phyloP scores from a whole-genome alignment of 2,329 filamentous ascomycete species.

The Sporothrix euskadiensis region DNA sequence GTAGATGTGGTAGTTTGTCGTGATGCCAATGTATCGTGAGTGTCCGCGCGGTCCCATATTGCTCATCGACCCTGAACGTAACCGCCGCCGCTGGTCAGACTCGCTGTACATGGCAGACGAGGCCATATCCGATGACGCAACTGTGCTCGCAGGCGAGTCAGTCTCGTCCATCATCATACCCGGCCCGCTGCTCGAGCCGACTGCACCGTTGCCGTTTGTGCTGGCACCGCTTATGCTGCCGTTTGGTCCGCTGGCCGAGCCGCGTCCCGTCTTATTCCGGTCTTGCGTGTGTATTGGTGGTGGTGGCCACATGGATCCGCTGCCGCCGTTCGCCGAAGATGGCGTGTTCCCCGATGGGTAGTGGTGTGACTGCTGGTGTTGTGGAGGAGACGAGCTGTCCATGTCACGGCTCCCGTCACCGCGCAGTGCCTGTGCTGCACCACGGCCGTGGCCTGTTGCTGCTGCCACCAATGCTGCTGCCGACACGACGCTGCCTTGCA shows the following conservation, averaged over 20 bases:
- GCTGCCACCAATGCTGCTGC: slow-evolving; percentile 20
- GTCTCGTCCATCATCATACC: slow-evolving; percentile 16
- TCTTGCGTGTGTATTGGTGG: slow-evolving; percentile 3
- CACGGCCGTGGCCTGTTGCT: slow-evolving; percentile 6
- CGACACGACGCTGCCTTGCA: slow-evolving; percentile 19
- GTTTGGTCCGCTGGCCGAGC: background rate
- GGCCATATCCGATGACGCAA: slow-evolving; percentile 1
- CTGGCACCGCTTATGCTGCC: slow-evolving; percentile 6
- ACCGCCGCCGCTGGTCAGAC: slow-evolving; percentile 12
- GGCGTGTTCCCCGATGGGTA: background rate
- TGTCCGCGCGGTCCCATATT: slow-evolving; percentile 9
- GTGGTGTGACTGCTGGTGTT: background rate
- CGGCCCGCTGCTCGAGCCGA: background rate
- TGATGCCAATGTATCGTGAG: slow-evolving; percentile 28
- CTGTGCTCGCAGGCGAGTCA: slow-evolving; percentile 19
- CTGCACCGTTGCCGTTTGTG: background rate
- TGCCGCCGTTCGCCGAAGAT: background rate
- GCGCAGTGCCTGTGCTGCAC: background rate
- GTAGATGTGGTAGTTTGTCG: slow-evolving; percentile 30
- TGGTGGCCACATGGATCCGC: slow-evolving; percentile 7
- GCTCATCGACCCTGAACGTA: slow-evolving; percentile 20
- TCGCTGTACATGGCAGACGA: slow-evolving; percentile 14
- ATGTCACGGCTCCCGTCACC: background rate
- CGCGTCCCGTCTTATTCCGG: background rate
- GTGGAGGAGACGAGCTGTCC: slow-evolving; percentile 2